phyloP scores from a whole-genome alignment of 2,329 filamentous ascomycete species.

The Coniochaeta hoffmannii region DNA sequence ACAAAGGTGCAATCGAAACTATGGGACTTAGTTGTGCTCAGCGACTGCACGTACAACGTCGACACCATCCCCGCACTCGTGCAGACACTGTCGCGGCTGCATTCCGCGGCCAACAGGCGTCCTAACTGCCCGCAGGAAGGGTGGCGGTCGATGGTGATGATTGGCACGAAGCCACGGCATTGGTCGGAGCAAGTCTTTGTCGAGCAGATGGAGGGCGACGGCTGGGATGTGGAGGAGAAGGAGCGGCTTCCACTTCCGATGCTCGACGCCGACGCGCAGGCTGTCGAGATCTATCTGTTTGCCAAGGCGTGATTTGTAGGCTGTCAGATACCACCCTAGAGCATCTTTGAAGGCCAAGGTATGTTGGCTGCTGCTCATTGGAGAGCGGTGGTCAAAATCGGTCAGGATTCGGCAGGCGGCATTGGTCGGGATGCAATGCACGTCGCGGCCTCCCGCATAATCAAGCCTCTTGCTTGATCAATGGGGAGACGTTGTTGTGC shows the following conservation, averaged over 20 bases:
- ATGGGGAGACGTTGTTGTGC: background rate
- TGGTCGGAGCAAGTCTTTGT: constrained; percentile 43
- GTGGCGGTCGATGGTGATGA: constrained; percentile 32
- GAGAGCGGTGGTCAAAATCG: too few species aligned
- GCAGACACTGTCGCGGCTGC: constrained; percentile 42
- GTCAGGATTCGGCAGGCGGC: background rate
- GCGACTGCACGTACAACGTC: constrained; percentile 56
- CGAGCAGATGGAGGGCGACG: constrained; percentile 33
- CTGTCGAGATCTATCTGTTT: constrained; percentile 46
- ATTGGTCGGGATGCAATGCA: background rate
- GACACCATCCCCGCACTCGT: constrained; percentile 48
- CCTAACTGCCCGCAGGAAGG: constrained; percentile 1
- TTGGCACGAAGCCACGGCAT: constrained; percentile 51
- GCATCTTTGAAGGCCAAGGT: background rate
- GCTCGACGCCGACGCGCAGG: constrained; percentile 33
- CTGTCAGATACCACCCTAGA: background rate
- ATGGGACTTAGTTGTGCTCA: constrained; percentile 49
- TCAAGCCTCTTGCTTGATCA: background rate
- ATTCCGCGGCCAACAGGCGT: constrained; percentile 18
- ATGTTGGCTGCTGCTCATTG: too few species aligned
- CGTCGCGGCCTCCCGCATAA: background rate
- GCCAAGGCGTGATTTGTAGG: constrained; percentile 20
- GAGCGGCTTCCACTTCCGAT: constrained; percentile 37
- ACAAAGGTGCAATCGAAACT: constrained; percentile 24
- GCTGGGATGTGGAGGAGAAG: constrained; percentile 36